phyloP scores from a whole-genome alignment of 495 filamentous ascomycete species.

The Filosporella fistucella region DNA sequence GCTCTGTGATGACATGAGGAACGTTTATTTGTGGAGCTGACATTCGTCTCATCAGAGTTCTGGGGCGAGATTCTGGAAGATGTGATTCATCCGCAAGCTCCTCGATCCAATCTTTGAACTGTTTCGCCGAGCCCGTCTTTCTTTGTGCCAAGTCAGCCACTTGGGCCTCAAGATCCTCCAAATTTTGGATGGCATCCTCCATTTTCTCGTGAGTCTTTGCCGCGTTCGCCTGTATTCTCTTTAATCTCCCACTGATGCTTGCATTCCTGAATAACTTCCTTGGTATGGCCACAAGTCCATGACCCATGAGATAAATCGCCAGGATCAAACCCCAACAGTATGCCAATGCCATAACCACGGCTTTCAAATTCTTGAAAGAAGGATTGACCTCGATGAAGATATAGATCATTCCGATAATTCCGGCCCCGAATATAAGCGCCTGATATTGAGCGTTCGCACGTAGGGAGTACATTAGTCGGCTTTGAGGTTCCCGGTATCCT shows the following conservation, averaged over 20 bases:
- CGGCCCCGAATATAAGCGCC: conserved; percentile 67
- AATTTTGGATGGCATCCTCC: conserved; percentile 73
- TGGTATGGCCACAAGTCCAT: conserved; percentile 89
- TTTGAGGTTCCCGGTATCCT: conserved; percentile 81
- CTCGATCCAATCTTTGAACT: conserved; percentile 93
- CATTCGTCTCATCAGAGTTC: conserved; percentile 34
- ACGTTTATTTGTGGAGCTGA: conserved; percentile 38
- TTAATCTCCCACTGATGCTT: conserved; percentile 64
- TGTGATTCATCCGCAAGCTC: conserved; percentile 71
- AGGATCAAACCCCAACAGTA: conserved; percentile 90
- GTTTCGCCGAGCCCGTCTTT: conserved; percentile 75
- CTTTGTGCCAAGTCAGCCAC: conserved; percentile 71
- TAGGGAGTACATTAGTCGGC: conserved; percentile 75
- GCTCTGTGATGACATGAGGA: conserved; percentile 85
- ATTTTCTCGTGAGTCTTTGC: conserved; percentile 81
- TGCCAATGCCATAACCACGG: conserved; percentile 83
- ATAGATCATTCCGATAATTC: conserved; percentile 71
- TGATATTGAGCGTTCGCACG: conserved; percentile 86
- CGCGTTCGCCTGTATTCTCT: conserved; percentile 70
- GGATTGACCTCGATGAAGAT: conserved; percentile 70
- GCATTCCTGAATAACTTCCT: conserved; percentile 73
- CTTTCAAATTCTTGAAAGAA: conserved; percentile 59
- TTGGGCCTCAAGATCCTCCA: conserved; percentile 78
- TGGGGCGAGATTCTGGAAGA: conserved; percentile 55
- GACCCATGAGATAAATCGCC: conserved; percentile 95